A percentile compares a stretch with the other conserved stretches of the same genome.
These are phyloP conservation scores for Cercospora sp. DNA, from an alignment of 2,329 filamentous ascomycete genomes.

Conservation along the genomic window DNA sequence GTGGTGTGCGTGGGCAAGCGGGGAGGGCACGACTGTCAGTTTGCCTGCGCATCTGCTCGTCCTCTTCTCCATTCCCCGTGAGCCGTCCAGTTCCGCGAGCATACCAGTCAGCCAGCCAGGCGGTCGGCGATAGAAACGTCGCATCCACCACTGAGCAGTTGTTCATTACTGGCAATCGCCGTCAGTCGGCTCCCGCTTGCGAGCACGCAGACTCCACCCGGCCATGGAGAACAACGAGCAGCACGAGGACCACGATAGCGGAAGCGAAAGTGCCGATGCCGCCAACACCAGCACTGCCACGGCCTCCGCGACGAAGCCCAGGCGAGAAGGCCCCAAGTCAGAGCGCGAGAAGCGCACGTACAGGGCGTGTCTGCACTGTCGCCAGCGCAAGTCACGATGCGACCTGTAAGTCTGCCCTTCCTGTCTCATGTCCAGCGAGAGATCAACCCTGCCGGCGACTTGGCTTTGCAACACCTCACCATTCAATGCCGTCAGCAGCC, in stretches of 20 bases:
- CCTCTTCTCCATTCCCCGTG: neutral
- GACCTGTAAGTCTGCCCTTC: conserved; percentile 33
- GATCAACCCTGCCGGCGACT: neutral
- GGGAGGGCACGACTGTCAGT: neutral
- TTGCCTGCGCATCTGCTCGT: neutral
- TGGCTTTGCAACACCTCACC: neutral
- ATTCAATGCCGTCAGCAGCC: conserved; percentile 18
- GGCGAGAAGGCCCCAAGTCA: conserved; percentile 18
- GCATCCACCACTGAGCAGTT: neutral
- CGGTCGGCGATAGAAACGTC: neutral
- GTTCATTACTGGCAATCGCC: conserved; percentile 11
- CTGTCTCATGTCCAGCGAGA: neutral
- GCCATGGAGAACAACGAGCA: neutral
- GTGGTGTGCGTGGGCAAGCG: neutral
- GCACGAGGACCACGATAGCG: conserved; percentile 3
- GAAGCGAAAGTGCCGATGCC: conserved; percentile 15
- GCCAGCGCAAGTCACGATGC: conserved; percentile 38
- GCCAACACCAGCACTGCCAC: conserved; percentile 11
- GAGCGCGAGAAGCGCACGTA: conserved; percentile 39
- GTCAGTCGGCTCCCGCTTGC: conserved; percentile 21
- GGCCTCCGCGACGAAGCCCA: neutral
- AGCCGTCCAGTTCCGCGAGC: neutral
- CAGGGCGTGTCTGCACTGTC: conserved; percentile 37
- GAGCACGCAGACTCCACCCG: conserved; percentile 10
- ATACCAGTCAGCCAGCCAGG: neutral